Percentiles rank a stretch among this genome's conserved stretches.
Conservation (phyloP, 345 rosid species). For the Streptanthus diversifolius region DNA sequence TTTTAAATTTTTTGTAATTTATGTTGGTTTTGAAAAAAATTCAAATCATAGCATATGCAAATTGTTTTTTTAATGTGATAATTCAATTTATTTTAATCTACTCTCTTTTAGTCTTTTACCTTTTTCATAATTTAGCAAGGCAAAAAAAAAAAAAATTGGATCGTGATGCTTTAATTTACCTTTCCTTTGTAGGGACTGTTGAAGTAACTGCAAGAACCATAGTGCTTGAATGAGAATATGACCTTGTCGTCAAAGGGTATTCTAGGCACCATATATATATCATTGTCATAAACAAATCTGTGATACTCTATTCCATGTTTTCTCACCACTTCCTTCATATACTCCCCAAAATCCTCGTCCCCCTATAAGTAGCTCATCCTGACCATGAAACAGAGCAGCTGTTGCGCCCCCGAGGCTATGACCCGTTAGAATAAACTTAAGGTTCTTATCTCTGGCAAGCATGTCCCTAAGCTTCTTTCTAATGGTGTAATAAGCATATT, state of each 20-base stretch:
- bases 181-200: constrained; percentile 51
- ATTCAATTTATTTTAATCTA: too few species aligned
- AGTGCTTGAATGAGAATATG: constrained; percentile 49
- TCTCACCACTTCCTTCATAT: constrained; percentile 40
- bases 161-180: constrained; percentile 29
- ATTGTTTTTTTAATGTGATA: too few species aligned
- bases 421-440: constrained; percentile 58
- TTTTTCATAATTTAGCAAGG: too few species aligned
- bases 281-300: constrained; percentile 61
- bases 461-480: constrained; percentile 40
- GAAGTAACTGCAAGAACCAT: constrained; percentile 58
- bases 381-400: constrained; percentile 53
- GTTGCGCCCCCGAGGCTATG: constrained; percentile 72
- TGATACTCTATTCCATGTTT: constrained; percentile 39
- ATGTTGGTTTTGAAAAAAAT: too few species aligned
- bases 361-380: constrained; percentile 47
- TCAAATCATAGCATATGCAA: too few species aligned
- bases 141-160: neutral
- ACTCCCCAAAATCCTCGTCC: constrained; percentile 43
- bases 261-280: constrained; percentile 56
- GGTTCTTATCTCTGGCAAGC: constrained; percentile 21
- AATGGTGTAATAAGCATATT: constrained; percentile 52
- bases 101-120: too few species aligned
- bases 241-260: constrained; percentile 48
- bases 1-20: too few species aligned